These are phyloP conservation scores for Aspergillus asperescens DNA, from an alignment of 495 filamentous ascomycete species.

Conservation along the genomic window DNA sequence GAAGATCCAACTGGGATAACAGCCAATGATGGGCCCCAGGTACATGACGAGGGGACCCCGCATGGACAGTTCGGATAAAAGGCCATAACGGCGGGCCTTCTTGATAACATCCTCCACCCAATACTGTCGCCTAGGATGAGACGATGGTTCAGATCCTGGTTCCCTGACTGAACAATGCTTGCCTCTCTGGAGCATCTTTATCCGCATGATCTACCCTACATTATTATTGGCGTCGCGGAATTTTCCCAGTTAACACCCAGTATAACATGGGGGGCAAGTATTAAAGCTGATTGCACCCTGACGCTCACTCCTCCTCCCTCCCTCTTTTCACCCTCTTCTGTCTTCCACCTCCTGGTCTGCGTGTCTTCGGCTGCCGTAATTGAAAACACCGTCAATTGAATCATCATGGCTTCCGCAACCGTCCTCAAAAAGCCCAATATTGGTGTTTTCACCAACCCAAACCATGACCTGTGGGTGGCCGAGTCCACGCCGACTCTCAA, in stretches of 20 bases:
- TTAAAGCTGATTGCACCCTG: conserved; percentile 19
- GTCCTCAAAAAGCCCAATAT: conserved; percentile 71
- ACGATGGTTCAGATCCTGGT: background rate
- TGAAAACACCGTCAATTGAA: background rate
- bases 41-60: background rate
- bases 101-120: conserved; percentile 3
- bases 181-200: conserved; percentile 3
- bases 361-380: background rate
- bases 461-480: conserved; percentile 85
- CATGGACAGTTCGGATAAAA: conserved; percentile 14
- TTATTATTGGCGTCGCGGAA: conserved; percentile 1
- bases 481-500: conserved; percentile 71
- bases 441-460: conserved; percentile 89
- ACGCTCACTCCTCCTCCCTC: conserved; percentile 9
- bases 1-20: conserved; percentile 1
- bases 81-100: conserved; percentile 8
- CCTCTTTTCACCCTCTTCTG: conserved; percentile 9
- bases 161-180: conserved; percentile 4
- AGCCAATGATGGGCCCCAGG: background rate
- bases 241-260: conserved; percentile 5
- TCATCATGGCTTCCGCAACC: conserved; percentile 36
- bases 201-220: conserved; percentile 3
- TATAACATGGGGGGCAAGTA: conserved; percentile 20
- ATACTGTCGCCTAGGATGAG: conserved; percentile 7
- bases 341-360: background rate